Conservation (phyloP, 257 asterid species). For the Agastache rugosa region DNA sequence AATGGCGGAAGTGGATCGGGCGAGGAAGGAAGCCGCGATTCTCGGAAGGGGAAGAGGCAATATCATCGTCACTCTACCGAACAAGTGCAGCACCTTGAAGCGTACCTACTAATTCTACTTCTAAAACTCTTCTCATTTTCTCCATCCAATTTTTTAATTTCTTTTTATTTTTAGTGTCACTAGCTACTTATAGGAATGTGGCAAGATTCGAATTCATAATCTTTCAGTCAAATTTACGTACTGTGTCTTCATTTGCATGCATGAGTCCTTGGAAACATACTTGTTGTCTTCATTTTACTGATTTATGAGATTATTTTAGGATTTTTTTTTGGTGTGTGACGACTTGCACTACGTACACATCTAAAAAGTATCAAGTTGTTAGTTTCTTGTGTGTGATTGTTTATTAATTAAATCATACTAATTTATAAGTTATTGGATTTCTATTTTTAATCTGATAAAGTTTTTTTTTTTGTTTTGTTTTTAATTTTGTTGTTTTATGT, state of each 20-base stretch:
- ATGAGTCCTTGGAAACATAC: neutral
- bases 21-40: constrained; percentile 42
- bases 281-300: neutral
- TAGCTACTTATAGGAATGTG: too few relatives aligned
- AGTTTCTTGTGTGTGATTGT: neutral
- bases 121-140: too few relatives aligned
- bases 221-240: too few relatives aligned
- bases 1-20: constrained; percentile 40
- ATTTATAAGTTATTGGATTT: too few relatives aligned
- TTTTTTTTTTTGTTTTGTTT: too few relatives aligned
- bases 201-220: too few relatives aligned
- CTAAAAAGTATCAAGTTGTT: too few relatives aligned
- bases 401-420: neutral
- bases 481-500: neutral
- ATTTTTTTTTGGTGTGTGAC: too few relatives aligned
- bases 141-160: too few relatives aligned
- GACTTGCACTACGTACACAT: too few relatives aligned
- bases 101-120: constrained; percentile 26
- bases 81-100: constrained; percentile 54
- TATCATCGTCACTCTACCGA: constrained; percentile 48
- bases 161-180: too few relatives aligned
- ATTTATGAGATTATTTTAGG: neutral
- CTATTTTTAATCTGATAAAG: neutral
- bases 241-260: neutral
- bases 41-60: constrained; percentile 33